These are phyloP conservation scores for Debaryomycetaceae sp. DNA, from an alignment of 1,139 yeast species.

Conservation along the genomic window DNA sequence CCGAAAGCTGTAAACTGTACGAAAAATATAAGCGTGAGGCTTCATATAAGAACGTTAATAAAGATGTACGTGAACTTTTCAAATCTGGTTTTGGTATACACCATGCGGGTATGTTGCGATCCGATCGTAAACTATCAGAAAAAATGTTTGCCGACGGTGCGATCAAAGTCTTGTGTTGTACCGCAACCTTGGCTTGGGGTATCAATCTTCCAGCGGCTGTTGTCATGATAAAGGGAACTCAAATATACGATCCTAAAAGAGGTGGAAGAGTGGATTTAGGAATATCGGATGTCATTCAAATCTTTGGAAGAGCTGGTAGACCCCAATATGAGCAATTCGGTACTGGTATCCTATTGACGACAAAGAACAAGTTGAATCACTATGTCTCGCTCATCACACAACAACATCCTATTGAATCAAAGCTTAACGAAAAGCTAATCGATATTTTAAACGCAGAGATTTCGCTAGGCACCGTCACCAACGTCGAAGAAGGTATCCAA, in stretches of 20 bases:
- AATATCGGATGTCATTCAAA: constrained; percentile 94
- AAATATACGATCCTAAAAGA: constrained; percentile 87
- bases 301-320: constrained; percentile 99
- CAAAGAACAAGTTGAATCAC: constrained; percentile 78
- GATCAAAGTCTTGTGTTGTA: constrained; percentile 86
- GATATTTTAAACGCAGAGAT: constrained; percentile 97
- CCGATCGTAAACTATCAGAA: constrained; percentile 88
- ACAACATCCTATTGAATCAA: constrained; percentile 95
- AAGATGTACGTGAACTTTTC: constrained; percentile 79
- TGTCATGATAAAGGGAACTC: constrained; percentile 94
- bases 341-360: constrained; percentile 86
- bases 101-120: constrained; percentile 94
- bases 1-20: constrained; percentile 42
- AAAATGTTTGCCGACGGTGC: constrained; percentile 84
- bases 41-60: constrained; percentile 63
- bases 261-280: constrained; percentile 95
- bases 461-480: constrained; percentile 91
- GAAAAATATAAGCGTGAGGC: constrained; percentile 61
- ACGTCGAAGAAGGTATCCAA: constrained; percentile 88
- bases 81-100: constrained; percentile 87
- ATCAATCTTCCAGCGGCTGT: constrained; percentile 98
- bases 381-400: constrained; percentile 85
- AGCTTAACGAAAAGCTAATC: constrained; percentile 68
- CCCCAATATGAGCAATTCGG: constrained; percentile 94
- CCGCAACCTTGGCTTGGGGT: constrained; percentile 99